Base-by-base conservation (phyloP, 2,329 filamentous ascomycete genomes). In the Cladophialophora immunda region DNA sequence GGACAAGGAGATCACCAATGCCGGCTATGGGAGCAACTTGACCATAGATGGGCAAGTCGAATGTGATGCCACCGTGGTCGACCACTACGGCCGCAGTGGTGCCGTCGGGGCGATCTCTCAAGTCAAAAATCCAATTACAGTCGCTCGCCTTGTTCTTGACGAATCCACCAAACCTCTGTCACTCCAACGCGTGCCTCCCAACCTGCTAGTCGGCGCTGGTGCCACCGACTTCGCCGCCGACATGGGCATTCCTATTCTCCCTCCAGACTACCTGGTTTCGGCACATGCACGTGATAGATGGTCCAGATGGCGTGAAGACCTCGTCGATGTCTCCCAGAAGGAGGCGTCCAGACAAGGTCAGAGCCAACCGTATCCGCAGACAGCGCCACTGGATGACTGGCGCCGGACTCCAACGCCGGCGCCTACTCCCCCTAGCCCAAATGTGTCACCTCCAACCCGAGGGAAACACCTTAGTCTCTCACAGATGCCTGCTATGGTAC, bases 1-100 rank as follows among this genome's bases (percentile, higher is more conserved):
- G 80, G 92, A 99, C 76, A 90, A 91, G 65, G 93, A 97, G 74
- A 96, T 99, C 71, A 99, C 96, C 38, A 99, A 99, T 77, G 92
- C 94, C 41, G 95, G 95, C 0, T 98, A 92, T 76, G 95, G 96
- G 55, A 99, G 95, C 80, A 99, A 99, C 74, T 83, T 99, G 27
- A 90, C 92, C 53, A 92, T 97, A 69, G 91, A 97, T 72, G 95
- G 95, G 1, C 87, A 89, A 0, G 95, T 98, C 13, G 95, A 99
- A 78, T 96, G 94, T 73, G 95, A 99, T 82, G 95, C 95, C 63
- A 94, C 93, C 0, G 87, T 99, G 62, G 91, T 99, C 47, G 94
- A 99, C 75, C 92, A 98, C 76, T 83, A 90, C 58, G 95, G 96
- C 50, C 89, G 93, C 70, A 98, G 94, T 77, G 95, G 95, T 72